A percentile compares a stretch with the other conserved stretches of the same genome.
These are phyloP conservation scores for Omphalea diandra DNA, from an alignment of 441 rosid genomes.

Conservation along the genomic window DNA sequence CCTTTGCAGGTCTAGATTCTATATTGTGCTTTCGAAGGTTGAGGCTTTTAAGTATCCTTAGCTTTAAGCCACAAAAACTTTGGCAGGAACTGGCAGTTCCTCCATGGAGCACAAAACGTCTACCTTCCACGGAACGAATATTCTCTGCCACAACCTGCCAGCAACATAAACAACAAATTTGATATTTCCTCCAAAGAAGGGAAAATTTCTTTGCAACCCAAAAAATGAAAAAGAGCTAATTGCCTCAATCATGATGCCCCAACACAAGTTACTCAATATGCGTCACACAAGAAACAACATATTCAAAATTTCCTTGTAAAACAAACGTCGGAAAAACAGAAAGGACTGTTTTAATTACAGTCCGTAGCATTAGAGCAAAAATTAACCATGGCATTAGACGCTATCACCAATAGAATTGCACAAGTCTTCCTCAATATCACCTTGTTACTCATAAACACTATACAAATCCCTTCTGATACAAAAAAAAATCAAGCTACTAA, in stretches of 20 bases:
- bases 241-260: no score
- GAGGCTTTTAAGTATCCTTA: conserved; percentile 38
- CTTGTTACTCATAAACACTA: no score
- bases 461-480: no score
- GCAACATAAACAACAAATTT: conserved; percentile 6
- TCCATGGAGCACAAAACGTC: conserved; percentile 31
- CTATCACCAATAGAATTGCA: no score
- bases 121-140: conserved; percentile 27
- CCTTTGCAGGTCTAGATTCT: conserved; percentile 29
- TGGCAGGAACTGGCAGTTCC: conserved; percentile 37
- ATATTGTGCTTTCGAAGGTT: conserved; percentile 31
- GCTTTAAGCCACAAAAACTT: conserved; percentile 50
- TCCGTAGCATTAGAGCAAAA: neutral
- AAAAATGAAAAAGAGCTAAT: no score
- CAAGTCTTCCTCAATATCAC: no score
- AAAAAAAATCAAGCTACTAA: no score
- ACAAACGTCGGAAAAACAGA: neutral
- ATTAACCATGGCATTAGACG: neutral
- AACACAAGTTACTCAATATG: neutral
- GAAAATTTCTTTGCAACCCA: no score
- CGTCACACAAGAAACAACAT: neutral
- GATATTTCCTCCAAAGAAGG: neutral
- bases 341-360: neutral
- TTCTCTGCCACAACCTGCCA: conserved; percentile 36
- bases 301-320: neutral